Evolutionary conservation across 306 rosid species (phyloP).

Genomic region (Mucuna pruriens): DNA sequence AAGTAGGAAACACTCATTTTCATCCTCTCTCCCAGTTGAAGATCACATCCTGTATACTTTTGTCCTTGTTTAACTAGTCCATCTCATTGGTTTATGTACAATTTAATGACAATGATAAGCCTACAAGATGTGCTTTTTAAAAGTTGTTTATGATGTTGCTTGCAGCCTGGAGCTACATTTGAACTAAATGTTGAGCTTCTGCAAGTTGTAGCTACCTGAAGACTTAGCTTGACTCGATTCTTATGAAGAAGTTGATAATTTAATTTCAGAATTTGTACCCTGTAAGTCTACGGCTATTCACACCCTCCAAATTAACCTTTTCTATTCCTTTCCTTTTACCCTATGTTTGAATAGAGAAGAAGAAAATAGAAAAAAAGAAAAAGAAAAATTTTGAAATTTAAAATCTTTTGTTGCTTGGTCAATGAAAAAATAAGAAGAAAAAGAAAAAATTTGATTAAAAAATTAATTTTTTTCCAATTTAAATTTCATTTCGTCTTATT

Average conservation of each 20-base stretch:
- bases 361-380: background rate
- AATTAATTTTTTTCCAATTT: too few relatives aligned
- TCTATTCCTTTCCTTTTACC: background rate
- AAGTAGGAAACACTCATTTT: background rate
- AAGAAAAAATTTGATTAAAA: background rate
- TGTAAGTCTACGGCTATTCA: background rate
- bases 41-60: background rate
- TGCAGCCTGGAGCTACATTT: slow-evolving; percentile 96
- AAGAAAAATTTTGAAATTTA: too few relatives aligned
- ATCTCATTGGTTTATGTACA: background rate
- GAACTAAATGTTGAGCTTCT: slow-evolving; percentile 86
- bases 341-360: background rate
- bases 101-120: background rate
- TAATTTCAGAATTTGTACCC: slow-evolving; percentile 1
- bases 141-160: slow-evolving; percentile 51
- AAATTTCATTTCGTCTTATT: too few relatives aligned
- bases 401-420: background rate
- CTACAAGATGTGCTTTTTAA: slow-evolving; percentile 23
- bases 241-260: slow-evolving; percentile 7
- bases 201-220: slow-evolving; percentile 58
- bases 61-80: background rate
- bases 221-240: slow-evolving; percentile 41
- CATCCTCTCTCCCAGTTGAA: background rate
- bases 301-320: background rate
- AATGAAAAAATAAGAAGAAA: background rate